A percentile compares a stretch with the other conserved stretches of the same genome.
These are phyloP conservation scores for Pseudogymnoascus sp. DNA, from an alignment of 2,329 filamentous ascomycete genomes.

Conservation along the genomic window DNA sequence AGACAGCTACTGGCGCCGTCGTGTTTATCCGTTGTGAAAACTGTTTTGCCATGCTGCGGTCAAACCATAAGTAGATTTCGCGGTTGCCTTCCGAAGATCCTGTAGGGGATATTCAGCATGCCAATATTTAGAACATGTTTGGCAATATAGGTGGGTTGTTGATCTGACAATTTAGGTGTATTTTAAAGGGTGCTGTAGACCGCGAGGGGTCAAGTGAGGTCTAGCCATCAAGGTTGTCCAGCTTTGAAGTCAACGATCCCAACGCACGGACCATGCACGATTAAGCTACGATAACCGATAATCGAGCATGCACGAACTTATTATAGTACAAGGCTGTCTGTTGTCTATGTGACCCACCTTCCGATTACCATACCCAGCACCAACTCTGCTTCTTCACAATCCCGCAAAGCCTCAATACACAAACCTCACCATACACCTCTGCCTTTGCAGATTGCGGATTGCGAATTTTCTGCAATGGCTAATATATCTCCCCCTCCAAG, in stretches of 20 bases:
- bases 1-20: background rate
- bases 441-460: background rate
- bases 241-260: background rate
- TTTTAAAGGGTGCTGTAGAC: background rate
- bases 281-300: background rate
- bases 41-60: background rate
- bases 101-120: background rate
- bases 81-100: background rate
- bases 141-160: background rate
- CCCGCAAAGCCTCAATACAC: background rate
- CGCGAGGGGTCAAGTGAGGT: background rate
- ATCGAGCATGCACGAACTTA: background rate
- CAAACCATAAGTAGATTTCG: background rate
- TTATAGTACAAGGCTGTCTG: background rate
- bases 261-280: background rate
- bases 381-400: background rate
- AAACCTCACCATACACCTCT: background rate
- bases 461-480: background rate
- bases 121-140: background rate
- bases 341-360: background rate
- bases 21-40: background rate
- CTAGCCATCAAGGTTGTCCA: constrained; percentile 7
- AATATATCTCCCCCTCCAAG: constrained; percentile 34
- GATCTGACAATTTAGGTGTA: background rate
- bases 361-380: background rate